phyloP scores from a whole-genome alignment of 306 rosid species.

The Abrus precatorius region DNA sequence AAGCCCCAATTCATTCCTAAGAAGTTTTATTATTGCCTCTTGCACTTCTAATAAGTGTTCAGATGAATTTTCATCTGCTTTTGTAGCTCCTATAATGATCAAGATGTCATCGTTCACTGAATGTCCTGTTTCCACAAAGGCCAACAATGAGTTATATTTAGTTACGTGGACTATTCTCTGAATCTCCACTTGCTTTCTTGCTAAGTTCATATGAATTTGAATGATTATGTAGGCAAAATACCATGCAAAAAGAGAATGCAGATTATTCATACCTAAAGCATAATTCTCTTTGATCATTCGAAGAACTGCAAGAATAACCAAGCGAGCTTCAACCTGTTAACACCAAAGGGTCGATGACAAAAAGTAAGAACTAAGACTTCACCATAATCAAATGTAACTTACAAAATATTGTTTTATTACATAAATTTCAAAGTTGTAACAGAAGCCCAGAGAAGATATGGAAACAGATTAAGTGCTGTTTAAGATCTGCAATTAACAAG shows the following conservation, averaged over 20 bases:
- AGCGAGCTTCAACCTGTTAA: conserved; percentile 93
- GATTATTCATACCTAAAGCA: conserved; percentile 60
- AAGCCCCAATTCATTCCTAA: conserved; percentile 78
- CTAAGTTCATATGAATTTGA: conserved; percentile 31
- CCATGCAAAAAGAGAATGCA: background rate
- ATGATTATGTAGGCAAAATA: conserved; percentile 9
- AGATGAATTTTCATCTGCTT: conserved; percentile 57
- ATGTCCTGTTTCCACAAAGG: conserved; percentile 67
- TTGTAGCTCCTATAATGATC: conserved; percentile 75
- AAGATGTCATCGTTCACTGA: conserved; percentile 76
- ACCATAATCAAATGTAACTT: conserved; percentile 36
- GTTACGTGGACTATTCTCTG: background rate
- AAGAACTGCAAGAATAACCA: conserved; percentile 90
- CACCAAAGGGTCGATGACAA: conserved; percentile 44
- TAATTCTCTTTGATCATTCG: conserved; percentile 94
- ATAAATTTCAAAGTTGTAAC: background rate
- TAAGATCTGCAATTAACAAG: conserved; percentile 9
- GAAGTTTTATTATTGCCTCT: conserved; percentile 76
- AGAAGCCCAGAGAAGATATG: conserved; percentile 24
- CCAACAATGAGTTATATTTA: conserved; percentile 32
- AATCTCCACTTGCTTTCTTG: conserved; percentile 12
- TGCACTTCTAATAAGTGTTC: conserved; percentile 61
- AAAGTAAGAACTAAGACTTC: conserved; percentile 39
- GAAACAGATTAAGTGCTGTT: conserved; percentile 37
- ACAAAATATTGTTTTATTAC: conserved; percentile 14